Base-by-base conservation (phyloP, 768 basidiomycete species). In the Lentinus brumalis region DNA sequence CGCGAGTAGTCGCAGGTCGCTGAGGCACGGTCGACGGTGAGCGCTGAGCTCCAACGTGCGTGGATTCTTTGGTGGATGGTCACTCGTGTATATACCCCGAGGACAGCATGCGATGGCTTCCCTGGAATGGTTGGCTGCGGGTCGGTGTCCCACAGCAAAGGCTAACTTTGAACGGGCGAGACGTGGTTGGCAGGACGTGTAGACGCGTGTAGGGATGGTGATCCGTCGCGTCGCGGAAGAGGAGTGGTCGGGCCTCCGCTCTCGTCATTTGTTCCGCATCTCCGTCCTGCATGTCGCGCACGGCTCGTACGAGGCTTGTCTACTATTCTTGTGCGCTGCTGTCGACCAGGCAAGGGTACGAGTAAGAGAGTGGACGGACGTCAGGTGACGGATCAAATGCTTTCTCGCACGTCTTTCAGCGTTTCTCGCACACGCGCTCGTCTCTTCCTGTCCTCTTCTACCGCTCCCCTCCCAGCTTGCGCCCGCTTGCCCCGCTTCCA, bases 1-100 rank as follows among this genome's bases (percentile, higher is more conserved):
- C 73, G 16, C 69, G 74, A 60, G 67, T 79, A 10, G 54, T 63
- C 15, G 62, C 62, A 6, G 62, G 62, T 5, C 57, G 62, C 7
- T 63, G 57, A 63, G 47, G 35, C 0, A 3, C 8, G 39, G 11
- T 16, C 31, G 31, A 38, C 8, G 39, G 21, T 15, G 44, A 16
- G 53, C 8, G 39, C 4, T 15, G 44, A 16, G 53, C 21, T 26
- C 21, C 21, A 26, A 26, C 21, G 15, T 29, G 41, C 10, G 40
- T 29, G 40, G 35, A 15, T 29, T 9, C 14, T 14, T 39, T 4
- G n/a, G 52, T 14, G 10, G 40, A 18, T 7, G 55, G 6, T 31
- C 26, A 15, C 38, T 35, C 35, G 38, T 7, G 21, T 26, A 41
- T 57, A 57, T 57, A 57, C 61, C 56, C 35, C 56, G 42, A 18